Conservation (phyloP, 495 filamentous ascomycete species). For the Penicillium tannophilum region DNA sequence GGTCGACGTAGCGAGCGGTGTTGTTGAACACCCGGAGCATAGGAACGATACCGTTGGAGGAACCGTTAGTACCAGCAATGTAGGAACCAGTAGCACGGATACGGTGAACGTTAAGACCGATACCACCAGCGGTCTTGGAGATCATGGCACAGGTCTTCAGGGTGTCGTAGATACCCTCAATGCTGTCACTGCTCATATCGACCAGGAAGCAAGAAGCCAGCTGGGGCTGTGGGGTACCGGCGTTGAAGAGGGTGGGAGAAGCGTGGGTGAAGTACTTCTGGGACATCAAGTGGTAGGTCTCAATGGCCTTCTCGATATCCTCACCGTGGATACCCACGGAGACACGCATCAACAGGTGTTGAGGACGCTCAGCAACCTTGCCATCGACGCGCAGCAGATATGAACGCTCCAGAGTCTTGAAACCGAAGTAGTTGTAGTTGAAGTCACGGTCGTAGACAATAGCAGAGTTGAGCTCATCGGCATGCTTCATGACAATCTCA, state of each 20-base stretch:
- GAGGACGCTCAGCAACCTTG: slow-evolving; percentile 92
- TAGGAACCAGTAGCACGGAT: slow-evolving; percentile 97
- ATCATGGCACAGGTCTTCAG: slow-evolving; percentile 99
- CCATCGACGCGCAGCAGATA: slow-evolving; percentile 92
- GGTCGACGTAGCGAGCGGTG: slow-evolving; percentile 96
- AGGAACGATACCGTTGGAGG: slow-evolving; percentile 94
- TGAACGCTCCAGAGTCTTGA: slow-evolving; percentile 98
- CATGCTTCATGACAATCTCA: slow-evolving; percentile 90
- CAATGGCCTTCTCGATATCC: slow-evolving; percentile 88
- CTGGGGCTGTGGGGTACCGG: slow-evolving; percentile 90
- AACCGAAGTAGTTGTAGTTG: slow-evolving; percentile 99
- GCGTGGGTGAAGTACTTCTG: slow-evolving; percentile 97
- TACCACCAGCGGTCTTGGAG: slow-evolving; percentile 97
- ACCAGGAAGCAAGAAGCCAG: slow-evolving; percentile 97
- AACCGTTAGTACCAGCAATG: slow-evolving; percentile 95
- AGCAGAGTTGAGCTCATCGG: slow-evolving; percentile 94
- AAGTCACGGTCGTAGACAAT: slow-evolving; percentile 99
- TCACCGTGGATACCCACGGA: slow-evolving; percentile 95
- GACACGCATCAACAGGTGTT: slow-evolving; percentile 99
- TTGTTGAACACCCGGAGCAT: slow-evolving; percentile 99
- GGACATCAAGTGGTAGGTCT: slow-evolving; percentile 98
- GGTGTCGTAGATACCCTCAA: slow-evolving; percentile 98
- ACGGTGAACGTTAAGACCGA: slow-evolving; percentile 91
- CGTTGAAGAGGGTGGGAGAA: slow-evolving; percentile 96
- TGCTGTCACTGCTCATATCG: slow-evolving; percentile 98